phyloP scores from a whole-genome alignment of 108 stramenopile species.

The Conticribra guillardii region DNA sequence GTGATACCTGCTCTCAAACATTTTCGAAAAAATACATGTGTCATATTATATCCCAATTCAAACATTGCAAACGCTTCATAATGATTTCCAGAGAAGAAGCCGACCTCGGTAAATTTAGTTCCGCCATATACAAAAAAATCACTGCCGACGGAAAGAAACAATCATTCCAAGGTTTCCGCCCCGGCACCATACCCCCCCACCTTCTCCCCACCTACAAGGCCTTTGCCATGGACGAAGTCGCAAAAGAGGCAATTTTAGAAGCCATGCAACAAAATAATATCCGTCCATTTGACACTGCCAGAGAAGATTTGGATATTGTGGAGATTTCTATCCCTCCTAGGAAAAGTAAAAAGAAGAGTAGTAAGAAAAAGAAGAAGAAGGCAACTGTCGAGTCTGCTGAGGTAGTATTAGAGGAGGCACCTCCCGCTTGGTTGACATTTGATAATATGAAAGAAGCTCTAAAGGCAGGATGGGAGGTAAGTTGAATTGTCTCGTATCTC shows the following conservation, averaged over 20 bases:
- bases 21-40: too few species aligned
- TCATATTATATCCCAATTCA: too few species aligned
- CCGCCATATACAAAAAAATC: slow-evolving; percentile 77
- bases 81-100: slow-evolving; percentile 67
- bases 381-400: slow-evolving; percentile 13
- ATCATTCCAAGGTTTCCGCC: slow-evolving; percentile 81
- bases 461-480: slow-evolving; percentile 78
- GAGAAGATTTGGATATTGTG: slow-evolving; percentile 59
- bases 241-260: slow-evolving; percentile 78
- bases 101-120: slow-evolving; percentile 77
- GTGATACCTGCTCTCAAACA: too few species aligned
- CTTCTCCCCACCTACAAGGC: slow-evolving; percentile 72
- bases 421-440: slow-evolving; percentile 60
- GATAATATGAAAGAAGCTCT: slow-evolving; percentile 78
- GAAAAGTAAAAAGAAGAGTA: slow-evolving; percentile 49
- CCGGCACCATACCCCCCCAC: slow-evolving; percentile 87
- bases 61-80: too few species aligned
- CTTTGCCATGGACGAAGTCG: slow-evolving; percentile 87
- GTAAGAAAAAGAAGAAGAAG: slow-evolving; percentile 53
- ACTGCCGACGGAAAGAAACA: slow-evolving; percentile 74
- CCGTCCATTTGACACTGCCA: slow-evolving; percentile 73
- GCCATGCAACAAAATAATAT: slow-evolving; percentile 86
- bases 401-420: slow-evolving; percentile 28
- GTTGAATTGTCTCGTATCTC: slow-evolving; percentile 1
- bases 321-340: slow-evolving; percentile 63